Percentiles rank a stretch among this genome's conserved stretches.
Evolutionary conservation across 1,139 yeast species (phyloP).

Genomic region (Hanseniaspora gamundiae): DNA sequence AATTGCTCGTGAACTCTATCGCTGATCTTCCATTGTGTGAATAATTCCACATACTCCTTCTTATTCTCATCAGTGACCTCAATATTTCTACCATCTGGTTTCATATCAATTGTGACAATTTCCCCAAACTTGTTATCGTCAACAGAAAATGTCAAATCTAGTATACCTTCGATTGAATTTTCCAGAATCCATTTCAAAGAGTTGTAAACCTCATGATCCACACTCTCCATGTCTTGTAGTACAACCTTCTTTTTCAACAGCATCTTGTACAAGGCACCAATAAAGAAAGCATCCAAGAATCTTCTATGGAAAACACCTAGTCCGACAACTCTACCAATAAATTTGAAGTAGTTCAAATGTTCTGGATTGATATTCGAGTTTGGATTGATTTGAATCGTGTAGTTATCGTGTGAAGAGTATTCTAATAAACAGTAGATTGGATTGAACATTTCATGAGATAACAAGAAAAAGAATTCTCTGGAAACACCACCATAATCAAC

Average conservation of each 20-base stretch:
- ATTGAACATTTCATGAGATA: conserved; percentile 97
- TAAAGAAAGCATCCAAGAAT: conserved; percentile 94
- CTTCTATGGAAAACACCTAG: conserved; percentile 96
- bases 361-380: conserved; percentile 97
- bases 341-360: conserved; percentile 93
- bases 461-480: conserved; percentile 88
- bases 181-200: conserved; percentile 93
- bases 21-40: conserved; percentile 92
- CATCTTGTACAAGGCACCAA: conserved; percentile 96
- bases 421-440: conserved; percentile 96
- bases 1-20: conserved; percentile 93
- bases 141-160: conserved; percentile 84
- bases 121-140: conserved; percentile 97
- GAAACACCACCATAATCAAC: conserved; percentile 98
- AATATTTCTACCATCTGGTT: conserved; percentile 74
- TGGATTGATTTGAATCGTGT: conserved; percentile 94
- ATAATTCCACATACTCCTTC: conserved; percentile 87
- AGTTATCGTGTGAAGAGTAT: conserved; percentile 95
- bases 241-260: conserved; percentile 91
- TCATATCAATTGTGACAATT: conserved; percentile 78
- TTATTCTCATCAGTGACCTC: conserved; percentile 92
- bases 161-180: conserved; percentile 76
- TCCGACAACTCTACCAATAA: conserved; percentile 96
- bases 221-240: conserved; percentile 96
- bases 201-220: conserved; percentile 91